phyloP scores from a whole-genome alignment of 805 yeast species.

The Metschnikowia arizonensis region DNA sequence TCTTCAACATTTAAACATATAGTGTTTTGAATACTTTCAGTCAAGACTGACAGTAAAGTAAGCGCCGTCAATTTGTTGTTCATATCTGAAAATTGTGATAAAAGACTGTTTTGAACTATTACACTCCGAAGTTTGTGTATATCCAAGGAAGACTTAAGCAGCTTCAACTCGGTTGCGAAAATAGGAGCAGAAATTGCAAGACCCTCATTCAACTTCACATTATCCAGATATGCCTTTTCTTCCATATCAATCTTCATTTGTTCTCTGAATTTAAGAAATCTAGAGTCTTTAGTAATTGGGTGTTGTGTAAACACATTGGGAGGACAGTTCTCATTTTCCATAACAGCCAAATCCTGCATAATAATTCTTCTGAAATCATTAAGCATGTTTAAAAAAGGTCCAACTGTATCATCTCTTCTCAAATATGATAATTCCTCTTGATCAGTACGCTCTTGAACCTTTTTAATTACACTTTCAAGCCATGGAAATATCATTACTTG shows the following conservation, averaged over 20 bases:
- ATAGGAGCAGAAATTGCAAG: too few relatives aligned
- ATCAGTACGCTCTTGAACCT: background rate
- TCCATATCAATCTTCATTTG: background rate
- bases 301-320: background rate
- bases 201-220: too few relatives aligned
- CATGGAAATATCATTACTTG: background rate
- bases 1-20: too few relatives aligned
- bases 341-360: constrained; percentile 9
- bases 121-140: too few relatives aligned
- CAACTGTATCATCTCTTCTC: background rate
- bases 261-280: background rate
- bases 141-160: too few relatives aligned
- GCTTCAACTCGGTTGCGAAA: too few relatives aligned
- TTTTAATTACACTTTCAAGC: background rate
- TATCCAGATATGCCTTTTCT: background rate
- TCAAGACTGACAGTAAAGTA: too few relatives aligned
- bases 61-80: too few relatives aligned
- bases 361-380: constrained; percentile 1
- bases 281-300: background rate
- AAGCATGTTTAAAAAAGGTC: background rate
- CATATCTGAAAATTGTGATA: too few relatives aligned
- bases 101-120: too few relatives aligned
- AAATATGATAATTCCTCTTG: background rate
- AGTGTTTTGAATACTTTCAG: too few relatives aligned
- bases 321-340: background rate